Conservation (phyloP, 148 eudicot genomes). For the Talinum fruticosum region DNA sequence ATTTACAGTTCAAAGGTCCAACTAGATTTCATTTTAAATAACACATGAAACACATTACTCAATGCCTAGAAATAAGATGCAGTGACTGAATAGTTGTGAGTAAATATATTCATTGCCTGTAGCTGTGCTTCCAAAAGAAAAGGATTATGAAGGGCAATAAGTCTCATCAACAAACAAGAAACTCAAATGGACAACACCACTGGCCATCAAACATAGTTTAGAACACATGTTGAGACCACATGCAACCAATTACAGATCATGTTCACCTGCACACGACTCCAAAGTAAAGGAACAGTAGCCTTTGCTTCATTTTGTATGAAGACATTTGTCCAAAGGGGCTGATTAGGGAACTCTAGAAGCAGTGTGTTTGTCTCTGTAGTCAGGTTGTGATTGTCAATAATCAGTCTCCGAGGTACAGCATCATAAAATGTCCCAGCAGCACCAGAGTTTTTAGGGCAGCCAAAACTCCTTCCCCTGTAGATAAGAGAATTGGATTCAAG, state of each 20-base stretch:
- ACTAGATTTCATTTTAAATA: background rate
- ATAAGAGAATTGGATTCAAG: background rate
- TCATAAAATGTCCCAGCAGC: constrained; percentile 95
- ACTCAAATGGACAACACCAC: background rate
- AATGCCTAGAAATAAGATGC: constrained; percentile 4
- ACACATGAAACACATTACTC: background rate
- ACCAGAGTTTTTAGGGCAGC: constrained; percentile 83
- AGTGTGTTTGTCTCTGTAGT: constrained; percentile 86
- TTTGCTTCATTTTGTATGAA: constrained; percentile 61
- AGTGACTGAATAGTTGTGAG: background rate
- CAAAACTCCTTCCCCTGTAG: constrained; percentile 87
- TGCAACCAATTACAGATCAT: background rate
- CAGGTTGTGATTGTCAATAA: constrained; percentile 62
- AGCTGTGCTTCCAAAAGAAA: background rate
- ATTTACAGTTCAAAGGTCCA: background rate
- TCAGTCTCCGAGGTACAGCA: constrained; percentile 66
- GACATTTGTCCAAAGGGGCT: constrained; percentile 83
- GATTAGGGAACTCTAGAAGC: constrained; percentile 78
- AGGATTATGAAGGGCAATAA: background rate
- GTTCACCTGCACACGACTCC: constrained; percentile 95
- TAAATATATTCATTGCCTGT: background rate
- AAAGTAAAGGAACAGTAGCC: constrained; percentile 80
- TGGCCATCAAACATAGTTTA: background rate
- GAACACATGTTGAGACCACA: background rate
- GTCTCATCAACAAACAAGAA: background rate